Evolutionary conservation across 345 rosid species (phyloP).

Genomic region (Aquilaria yunnanensis): DNA sequence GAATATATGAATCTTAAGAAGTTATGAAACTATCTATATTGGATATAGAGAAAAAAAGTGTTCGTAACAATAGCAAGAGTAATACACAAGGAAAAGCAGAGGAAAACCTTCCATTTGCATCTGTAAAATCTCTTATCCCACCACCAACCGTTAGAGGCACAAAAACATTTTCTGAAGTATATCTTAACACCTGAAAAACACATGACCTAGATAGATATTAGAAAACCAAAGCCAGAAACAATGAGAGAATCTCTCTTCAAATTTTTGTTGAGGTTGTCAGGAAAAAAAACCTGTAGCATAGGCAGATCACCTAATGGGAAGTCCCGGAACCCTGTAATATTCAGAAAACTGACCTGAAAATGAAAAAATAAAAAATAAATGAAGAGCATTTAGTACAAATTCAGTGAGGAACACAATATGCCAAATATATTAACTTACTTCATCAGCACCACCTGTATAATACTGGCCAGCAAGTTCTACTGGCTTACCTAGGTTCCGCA

Average conservation of each 20-base stretch:
- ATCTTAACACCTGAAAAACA: slow-evolving; percentile 69
- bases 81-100: not conserved
- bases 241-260: not conserved
- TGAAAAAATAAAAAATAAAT: slow-evolving; percentile 12
- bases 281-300: slow-evolving; percentile 77
- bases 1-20: not conserved
- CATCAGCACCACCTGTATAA: slow-evolving; percentile 93
- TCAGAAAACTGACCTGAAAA: slow-evolving; percentile 84
- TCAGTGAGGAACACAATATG: not conserved
- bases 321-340: slow-evolving; percentile 90
- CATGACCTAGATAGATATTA: slow-evolving; percentile 8
- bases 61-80: not conserved
- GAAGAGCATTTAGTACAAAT: not conserved
- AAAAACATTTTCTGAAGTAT: slow-evolving; percentile 89
- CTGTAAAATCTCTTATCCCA: slow-evolving; percentile 94
- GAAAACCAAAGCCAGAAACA: not conserved
- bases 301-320: slow-evolving; percentile 97
- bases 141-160: slow-evolving; percentile 99
- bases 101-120: slow-evolving; percentile 85
- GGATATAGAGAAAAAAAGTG: not conserved
- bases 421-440: slow-evolving; percentile 39
- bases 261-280: not conserved
- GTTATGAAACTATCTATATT: no score
- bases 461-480: slow-evolving; percentile 90
- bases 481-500: slow-evolving; percentile 97